Evolutionary conservation across 352 stramenopile genomes (phyloP).

Genomic region (Elongisporangium anandrum): DNA sequence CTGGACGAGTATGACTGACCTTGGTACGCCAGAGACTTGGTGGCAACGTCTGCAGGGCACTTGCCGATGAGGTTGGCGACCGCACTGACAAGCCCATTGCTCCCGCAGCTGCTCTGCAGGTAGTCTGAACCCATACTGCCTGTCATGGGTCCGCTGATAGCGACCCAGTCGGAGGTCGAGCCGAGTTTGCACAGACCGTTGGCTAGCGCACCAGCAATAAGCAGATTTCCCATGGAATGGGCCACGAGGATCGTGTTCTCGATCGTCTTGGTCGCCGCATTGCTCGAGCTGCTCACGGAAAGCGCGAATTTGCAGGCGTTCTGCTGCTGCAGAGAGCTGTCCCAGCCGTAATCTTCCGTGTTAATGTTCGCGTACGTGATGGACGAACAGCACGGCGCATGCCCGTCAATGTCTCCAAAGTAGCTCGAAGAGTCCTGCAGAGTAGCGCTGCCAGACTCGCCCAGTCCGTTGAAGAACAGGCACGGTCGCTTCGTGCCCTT

Average conservation of each 20-base stretch:
- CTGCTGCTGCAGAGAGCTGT: conserved; percentile 31
- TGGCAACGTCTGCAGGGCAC: conserved; percentile 23
- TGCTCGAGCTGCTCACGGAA: conserved; percentile 19
- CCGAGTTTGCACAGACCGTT: conserved; percentile 11
- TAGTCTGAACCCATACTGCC: conserved; percentile 52
- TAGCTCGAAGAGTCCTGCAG: conserved; percentile 25
- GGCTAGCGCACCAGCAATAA: conserved; percentile 23
- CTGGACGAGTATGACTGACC: conserved; percentile 11
- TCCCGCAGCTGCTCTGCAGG: conserved; percentile 24
- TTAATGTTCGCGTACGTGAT: conserved; percentile 43
- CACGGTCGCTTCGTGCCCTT: conserved; percentile 31
- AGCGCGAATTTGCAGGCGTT: conserved; percentile 29
- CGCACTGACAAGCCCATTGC: conserved; percentile 16
- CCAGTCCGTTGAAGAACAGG: conserved; percentile 56
- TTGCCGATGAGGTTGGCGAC: conserved; percentile 27
- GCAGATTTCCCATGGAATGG: conserved; percentile 46
- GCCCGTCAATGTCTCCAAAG: conserved; percentile 39
- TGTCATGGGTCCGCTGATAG: conserved; percentile 31
- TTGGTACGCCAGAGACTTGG: conserved; percentile 37
- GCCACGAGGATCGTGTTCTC: conserved; percentile 38
- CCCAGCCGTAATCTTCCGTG: conserved; percentile 45
- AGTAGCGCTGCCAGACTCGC: conserved; percentile 19
- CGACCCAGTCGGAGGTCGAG: conserved; percentile 27
- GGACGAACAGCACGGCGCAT: conserved; percentile 58
- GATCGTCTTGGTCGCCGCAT: conserved; percentile 17